These are phyloP conservation scores for Cyclostephanos tholiformis DNA, from an alignment of 108 stramenopile species.

Conservation along the genomic window DNA sequence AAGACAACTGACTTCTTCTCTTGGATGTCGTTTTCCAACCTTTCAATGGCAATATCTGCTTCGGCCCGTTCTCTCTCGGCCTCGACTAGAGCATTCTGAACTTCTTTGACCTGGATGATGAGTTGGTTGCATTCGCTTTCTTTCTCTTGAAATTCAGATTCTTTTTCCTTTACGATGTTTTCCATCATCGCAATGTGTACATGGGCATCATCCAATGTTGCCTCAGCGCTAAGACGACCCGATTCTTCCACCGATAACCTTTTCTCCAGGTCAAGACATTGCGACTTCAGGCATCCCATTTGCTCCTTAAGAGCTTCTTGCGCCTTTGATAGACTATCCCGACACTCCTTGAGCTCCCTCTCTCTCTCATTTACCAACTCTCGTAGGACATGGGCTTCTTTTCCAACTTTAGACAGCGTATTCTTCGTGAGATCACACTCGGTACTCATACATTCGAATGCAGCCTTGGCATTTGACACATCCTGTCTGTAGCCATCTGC, in stretches of 20 bases:
- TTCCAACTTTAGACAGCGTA: conserved; percentile 23
- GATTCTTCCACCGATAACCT: conserved; percentile 11
- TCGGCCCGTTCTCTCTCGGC: conserved; percentile 32
- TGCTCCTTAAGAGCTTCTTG: conserved; percentile 22
- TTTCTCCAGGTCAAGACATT: conserved; percentile 8
- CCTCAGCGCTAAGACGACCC: conserved; percentile 19
- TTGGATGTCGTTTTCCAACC: conserved; percentile 18
- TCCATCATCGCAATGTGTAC: conserved; percentile 28
- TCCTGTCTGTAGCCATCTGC: conserved; percentile 23
- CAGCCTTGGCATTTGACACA: conserved; percentile 32
- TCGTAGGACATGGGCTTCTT: conserved; percentile 12
- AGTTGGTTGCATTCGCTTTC: conserved; percentile 36
- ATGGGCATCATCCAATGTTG: conserved; percentile 25
- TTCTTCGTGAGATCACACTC: conserved; percentile 21
- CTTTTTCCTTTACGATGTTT: conserved; percentile 14
- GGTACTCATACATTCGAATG: conserved; percentile 38
- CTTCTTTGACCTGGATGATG: conserved; percentile 12
- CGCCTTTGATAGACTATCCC: not conserved
- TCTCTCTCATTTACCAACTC: conserved; percentile 17
- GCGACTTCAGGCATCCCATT: conserved; percentile 5
- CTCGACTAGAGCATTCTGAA: conserved; percentile 29
- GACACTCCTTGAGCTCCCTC: conserved; percentile 25
- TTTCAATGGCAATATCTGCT: conserved; percentile 14
- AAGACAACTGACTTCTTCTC: conserved; percentile 22
- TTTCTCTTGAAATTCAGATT: conserved; percentile 23